A percentile compares a stretch with the other conserved stretches of the same genome.
phyloP scores from a whole-genome alignment of 169 alveolate species.

The Eimeria mitis region DNA sequence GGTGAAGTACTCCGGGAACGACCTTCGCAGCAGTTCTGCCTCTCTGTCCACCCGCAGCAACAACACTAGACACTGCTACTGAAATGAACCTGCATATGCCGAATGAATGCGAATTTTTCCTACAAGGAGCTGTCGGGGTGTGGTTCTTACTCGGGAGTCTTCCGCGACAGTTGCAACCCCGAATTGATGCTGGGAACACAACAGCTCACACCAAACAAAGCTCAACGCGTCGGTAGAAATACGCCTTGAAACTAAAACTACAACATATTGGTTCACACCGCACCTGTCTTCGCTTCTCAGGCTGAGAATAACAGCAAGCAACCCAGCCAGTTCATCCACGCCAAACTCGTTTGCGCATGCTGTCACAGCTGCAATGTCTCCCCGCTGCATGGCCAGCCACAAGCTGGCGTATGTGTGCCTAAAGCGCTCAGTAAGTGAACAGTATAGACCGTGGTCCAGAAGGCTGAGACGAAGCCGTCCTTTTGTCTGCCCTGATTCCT shows the following conservation, averaged over 20 bases:
- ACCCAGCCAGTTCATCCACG: slow-evolving; percentile 60
- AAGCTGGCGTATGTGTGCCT: slow-evolving; percentile 77
- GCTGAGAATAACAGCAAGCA: slow-evolving; percentile 75
- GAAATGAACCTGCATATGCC: neutral
- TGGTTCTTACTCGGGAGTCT: slow-evolving; percentile 56
- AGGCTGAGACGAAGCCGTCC: slow-evolving; percentile 68
- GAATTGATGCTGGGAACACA: slow-evolving; percentile 45
- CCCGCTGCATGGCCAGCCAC: slow-evolving; percentile 81
- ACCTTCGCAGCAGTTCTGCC: slow-evolving; percentile 44
- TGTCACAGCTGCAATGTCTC: slow-evolving; percentile 52
- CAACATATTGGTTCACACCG: neutral
- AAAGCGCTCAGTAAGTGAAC: slow-evolving; percentile 58
- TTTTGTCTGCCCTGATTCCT: neutral
- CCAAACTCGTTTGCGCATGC: slow-evolving; percentile 74
- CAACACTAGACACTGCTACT: neutral
- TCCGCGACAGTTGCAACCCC: slow-evolving; percentile 74
- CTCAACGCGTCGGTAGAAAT: neutral
- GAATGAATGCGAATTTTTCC: neutral
- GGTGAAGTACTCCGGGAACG: slow-evolving; percentile 74
- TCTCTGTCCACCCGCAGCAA: slow-evolving; percentile 45
- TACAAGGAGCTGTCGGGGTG: neutral
- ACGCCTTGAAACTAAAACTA: neutral
- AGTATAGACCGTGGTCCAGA: slow-evolving; percentile 83
- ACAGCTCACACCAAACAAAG: neutral
- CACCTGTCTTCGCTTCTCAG: slow-evolving; percentile 75